Evolutionary conservation across 2,329 filamentous ascomycete genomes (phyloP), one percentile per base, ranked within the genome.

Genomic region (Epicoccum nigrum): DNA sequence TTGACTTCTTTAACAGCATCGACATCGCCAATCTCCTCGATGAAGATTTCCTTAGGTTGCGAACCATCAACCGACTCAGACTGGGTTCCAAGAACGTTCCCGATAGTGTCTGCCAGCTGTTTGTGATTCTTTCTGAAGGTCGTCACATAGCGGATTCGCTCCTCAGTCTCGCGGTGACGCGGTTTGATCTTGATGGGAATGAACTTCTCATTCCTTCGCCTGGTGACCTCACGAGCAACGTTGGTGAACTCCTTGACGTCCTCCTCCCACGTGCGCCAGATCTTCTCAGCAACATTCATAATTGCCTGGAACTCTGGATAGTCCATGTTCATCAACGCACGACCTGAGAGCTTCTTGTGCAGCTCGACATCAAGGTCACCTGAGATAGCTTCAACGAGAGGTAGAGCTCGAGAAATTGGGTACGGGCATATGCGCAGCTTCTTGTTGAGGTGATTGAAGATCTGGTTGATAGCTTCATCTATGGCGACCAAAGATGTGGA

Each of bases 241-340:
- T 97, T 96, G 13, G 93, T 97, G 69, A 99, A 99, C 64, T 97
- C 94, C 73, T 97, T 97, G 69, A 96, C 83, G 65, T 93, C 92
- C 46, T 96, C 92, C 63, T 99, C 94, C 94, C 94, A 99, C 8
- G 88, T 87, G 32, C 84, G 84, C 82, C 95, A 99, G 54, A 99
- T 92, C 15, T 85, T 83, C 50, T 93, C 89, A 17, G 92, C 89
- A 15, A 87, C 87, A 53, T 83, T 85, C 86, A 97, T 96, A 56
- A 96, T 82, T 17, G 82, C 84, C 65, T 88, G 85, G 71, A 99
- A 99, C 58, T 97, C 93, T 41, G 86, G 84, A 69, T 95, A 97
- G 57, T 94, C 91, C 46, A 97, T 83, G 66, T 97, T 90, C 76
- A 99, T 93, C 47, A 99, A 81, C 51, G 92, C 87, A 21, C 88